A percentile compares a stretch with the other conserved stretches of the same genome.
phyloP scores from a whole-genome alignment of 352 stramenopile genomes.

The Phytophthora syringae region DNA sequence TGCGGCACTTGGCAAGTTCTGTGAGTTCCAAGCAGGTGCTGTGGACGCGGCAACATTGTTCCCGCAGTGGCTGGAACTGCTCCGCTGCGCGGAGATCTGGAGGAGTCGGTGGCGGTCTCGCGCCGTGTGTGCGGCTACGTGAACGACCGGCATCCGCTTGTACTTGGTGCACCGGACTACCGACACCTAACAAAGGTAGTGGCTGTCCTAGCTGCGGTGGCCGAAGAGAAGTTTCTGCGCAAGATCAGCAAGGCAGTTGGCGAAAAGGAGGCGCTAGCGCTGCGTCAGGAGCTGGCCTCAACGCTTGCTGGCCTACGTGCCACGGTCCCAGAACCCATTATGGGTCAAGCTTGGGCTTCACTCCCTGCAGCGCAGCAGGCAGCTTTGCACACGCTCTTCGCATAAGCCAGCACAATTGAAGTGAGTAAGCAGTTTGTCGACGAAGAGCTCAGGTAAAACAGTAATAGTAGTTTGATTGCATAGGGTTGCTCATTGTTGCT shows the following conservation, averaged over 20 bases:
- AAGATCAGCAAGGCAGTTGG: constrained; percentile 47
- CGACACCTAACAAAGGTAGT: constrained; percentile 64
- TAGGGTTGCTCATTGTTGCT: neutral
- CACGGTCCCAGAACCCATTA: constrained; percentile 59
- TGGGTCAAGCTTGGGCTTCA: constrained; percentile 65
- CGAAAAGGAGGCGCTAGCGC: constrained; percentile 46
- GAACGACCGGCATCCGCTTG: constrained; percentile 57
- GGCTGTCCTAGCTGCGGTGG: constrained; percentile 60
- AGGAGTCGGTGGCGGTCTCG: constrained; percentile 75
- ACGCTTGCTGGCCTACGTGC: constrained; percentile 56
- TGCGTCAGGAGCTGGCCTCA: constrained; percentile 51
- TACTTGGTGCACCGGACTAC: constrained; percentile 57
- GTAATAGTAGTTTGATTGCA: constrained; percentile 27
- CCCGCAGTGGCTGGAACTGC: constrained; percentile 71
- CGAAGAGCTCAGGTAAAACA: constrained; percentile 4
- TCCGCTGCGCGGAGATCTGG: constrained; percentile 76
- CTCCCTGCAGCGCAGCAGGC: constrained; percentile 59
- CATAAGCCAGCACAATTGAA: constrained; percentile 25
- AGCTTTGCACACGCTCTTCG: constrained; percentile 72
- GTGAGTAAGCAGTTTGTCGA: constrained; percentile 15
- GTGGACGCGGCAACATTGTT: constrained; percentile 64
- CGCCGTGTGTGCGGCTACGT: constrained; percentile 74
- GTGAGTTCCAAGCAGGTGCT: constrained; percentile 59
- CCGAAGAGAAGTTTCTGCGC: constrained; percentile 50
- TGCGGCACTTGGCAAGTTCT: constrained; percentile 75